A percentile compares a stretch with the other conserved stretches of the same genome.
Conservation (phyloP, 192 early-diverging fungal species). For the Umbelopsis ramanniana region DNA sequence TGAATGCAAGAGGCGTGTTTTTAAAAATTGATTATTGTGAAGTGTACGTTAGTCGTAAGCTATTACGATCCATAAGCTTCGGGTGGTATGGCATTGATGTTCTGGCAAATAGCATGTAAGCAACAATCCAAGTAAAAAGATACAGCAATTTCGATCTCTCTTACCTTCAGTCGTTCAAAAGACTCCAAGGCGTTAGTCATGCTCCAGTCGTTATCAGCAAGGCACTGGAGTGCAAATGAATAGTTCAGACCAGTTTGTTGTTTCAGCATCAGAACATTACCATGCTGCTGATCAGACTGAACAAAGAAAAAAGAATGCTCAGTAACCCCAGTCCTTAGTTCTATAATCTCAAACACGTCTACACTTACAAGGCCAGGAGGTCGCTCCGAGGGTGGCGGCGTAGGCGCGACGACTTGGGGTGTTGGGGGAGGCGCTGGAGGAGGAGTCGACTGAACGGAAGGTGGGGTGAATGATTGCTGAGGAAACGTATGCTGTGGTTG, state of each 20-base stretch:
- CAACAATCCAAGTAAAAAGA: background rate
- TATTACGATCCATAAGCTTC: slow-evolving; percentile 7
- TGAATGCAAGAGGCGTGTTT: too few species aligned
- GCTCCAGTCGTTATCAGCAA: slow-evolving; percentile 15
- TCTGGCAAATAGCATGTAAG: background rate
- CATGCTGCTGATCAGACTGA: background rate
- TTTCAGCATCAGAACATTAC: background rate
- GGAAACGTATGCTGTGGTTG: background rate
- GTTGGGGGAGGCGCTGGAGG: slow-evolving; percentile 9
- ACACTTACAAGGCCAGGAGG: slow-evolving; percentile 1
- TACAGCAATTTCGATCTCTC: background rate
- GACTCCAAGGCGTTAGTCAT: background rate
- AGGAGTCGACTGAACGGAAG: slow-evolving; percentile 2
- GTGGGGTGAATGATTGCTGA: slow-evolving; percentile 4
- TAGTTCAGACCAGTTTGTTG: slow-evolving; percentile 2
- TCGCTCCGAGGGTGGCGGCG: background rate
- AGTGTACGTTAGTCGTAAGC: background rate
- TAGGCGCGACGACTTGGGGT: background rate
- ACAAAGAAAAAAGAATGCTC: background rate
- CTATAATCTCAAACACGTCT: background rate
- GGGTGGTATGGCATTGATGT: slow-evolving; percentile 18
- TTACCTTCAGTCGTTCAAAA: slow-evolving; percentile 15
- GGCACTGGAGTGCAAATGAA: background rate
- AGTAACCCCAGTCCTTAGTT: background rate
- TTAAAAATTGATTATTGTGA: too few species aligned